Percentiles rank a stretch among this genome's conserved stretches.
These are phyloP conservation scores for Xylaria sp. DNA, from an alignment of 2,329 filamentous ascomycete species.

Conservation along the genomic window DNA sequence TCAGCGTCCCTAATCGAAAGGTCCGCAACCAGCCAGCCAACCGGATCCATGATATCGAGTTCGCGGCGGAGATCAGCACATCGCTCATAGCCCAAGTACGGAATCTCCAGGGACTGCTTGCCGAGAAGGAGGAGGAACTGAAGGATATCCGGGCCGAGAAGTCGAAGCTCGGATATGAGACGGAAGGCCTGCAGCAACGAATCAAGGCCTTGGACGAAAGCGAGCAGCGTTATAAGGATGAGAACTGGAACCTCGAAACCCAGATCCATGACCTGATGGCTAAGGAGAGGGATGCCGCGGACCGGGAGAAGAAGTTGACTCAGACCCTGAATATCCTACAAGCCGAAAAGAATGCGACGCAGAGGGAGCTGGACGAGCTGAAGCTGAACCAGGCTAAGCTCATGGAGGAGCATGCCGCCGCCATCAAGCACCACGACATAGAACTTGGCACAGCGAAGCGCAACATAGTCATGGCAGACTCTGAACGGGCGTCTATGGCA, in stretches of 20 bases:
- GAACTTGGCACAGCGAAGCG: constrained; percentile 85
- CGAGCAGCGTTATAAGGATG: constrained; percentile 94
- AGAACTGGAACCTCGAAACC: constrained; percentile 97
- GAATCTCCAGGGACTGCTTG: constrained; percentile 80
- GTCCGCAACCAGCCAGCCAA: constrained; percentile 87
- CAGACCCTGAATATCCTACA: constrained; percentile 71
- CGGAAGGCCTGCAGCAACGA: constrained; percentile 76
- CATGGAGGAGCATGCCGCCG: constrained; percentile 75
- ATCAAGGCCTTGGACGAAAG: constrained; percentile 86
- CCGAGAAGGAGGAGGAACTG: constrained; percentile 85
- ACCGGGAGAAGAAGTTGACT: constrained; percentile 80
- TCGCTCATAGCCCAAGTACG: constrained; percentile 93
- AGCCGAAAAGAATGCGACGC: constrained; percentile 74
- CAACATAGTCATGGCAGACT: constrained; percentile 75
- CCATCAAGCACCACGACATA: constrained; percentile 82
- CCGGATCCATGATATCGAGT: constrained; percentile 93
- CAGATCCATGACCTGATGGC: constrained; percentile 82
- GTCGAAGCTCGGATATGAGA: constrained; percentile 79
- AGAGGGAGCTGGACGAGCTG: constrained; percentile 89
- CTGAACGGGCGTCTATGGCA: constrained; percentile 76
- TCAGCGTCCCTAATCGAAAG: constrained; percentile 83
- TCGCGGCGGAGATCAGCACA: constrained; percentile 97
- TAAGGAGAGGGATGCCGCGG: constrained; percentile 72
- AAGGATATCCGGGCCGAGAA: constrained; percentile 75
- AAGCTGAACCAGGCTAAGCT: constrained; percentile 79